A percentile compares a stretch with the other conserved stretches of the same genome.
phyloP scores from a whole-genome alignment of 331 rosid genomes.

The Quercus tomentella region DNA sequence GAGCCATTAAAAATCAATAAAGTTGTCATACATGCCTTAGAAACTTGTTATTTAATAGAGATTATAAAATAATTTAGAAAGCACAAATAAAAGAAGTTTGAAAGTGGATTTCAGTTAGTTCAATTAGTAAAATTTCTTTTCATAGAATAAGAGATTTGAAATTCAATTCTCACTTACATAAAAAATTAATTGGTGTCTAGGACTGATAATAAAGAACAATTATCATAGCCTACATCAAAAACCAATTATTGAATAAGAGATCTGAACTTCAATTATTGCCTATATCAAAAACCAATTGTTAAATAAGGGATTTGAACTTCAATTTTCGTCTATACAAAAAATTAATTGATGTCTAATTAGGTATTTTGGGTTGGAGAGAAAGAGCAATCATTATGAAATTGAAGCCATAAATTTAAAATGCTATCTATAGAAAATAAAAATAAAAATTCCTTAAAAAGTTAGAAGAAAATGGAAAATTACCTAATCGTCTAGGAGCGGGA shows the following conservation, averaged over 20 bases:
- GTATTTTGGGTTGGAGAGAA: fast-evolving
- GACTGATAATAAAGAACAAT: too few relatives aligned
- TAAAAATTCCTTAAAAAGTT: neutral
- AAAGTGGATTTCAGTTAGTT: too few relatives aligned
- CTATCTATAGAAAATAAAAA: neutral
- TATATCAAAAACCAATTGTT: too few relatives aligned
- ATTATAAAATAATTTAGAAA: too few relatives aligned
- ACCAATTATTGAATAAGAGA: too few relatives aligned
- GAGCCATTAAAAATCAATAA: neutral
- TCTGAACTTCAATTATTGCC: fast-evolving
- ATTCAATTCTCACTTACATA: fast-evolving
- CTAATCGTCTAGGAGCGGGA: neutral
- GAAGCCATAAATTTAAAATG: too few relatives aligned
- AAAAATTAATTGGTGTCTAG: too few relatives aligned
- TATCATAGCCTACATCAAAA: fast-evolving
- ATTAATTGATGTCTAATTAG: fast-evolving
- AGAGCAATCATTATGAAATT: too few relatives aligned
- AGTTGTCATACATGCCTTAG: neutral
- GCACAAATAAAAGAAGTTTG: too few relatives aligned
- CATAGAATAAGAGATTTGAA: too few relatives aligned
- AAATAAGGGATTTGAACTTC: fast-evolving
- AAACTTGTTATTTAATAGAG: neutral
- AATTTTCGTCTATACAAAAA: too few relatives aligned
- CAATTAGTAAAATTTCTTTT: too few relatives aligned
- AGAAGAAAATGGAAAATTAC: neutral